Percentiles rank a stretch among this genome's conserved stretches.
Conservation (phyloP, 768 basidiomycete species). For the Candolleomyces eurysporus region DNA sequence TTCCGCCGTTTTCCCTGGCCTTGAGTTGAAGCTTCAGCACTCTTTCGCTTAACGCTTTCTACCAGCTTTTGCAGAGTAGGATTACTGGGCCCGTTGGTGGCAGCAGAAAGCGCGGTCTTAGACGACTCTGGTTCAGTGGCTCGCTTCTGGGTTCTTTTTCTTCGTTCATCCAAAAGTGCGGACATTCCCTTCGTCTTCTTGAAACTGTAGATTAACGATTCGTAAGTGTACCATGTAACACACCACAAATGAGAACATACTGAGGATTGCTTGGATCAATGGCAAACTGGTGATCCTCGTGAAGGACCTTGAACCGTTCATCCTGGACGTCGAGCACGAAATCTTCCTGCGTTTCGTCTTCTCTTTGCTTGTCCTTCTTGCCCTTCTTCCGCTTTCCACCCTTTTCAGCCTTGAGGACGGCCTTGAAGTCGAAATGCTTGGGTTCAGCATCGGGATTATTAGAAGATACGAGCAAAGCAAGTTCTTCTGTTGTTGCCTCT, state of each 20-base stretch:
- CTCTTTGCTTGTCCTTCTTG: constrained; percentile 38
- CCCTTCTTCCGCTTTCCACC: constrained; percentile 46
- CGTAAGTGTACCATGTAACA: not conserved
- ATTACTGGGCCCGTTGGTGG: constrained; percentile 18
- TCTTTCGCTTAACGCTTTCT: constrained; percentile 86
- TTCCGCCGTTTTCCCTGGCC: constrained; percentile 42
- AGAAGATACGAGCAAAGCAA: constrained; percentile 59
- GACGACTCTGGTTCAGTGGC: constrained; percentile 12
- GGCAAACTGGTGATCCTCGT: constrained; percentile 89
- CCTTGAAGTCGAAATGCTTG: constrained; percentile 88
- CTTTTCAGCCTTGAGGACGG: constrained; percentile 87
- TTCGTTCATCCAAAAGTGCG: constrained; percentile 75
- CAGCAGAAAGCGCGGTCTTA: not conserved
- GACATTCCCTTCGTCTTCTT: constrained; percentile 92
- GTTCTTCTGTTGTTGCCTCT: constrained; percentile 59
- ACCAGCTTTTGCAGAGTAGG: constrained; percentile 63
- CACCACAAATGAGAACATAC: constrained; percentile 46
- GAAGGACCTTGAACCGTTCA: constrained; percentile 81
- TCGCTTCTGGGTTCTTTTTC: constrained; percentile 27
- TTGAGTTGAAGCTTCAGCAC: constrained; percentile 25
- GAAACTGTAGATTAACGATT: constrained; percentile 53
- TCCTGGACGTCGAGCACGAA: constrained; percentile 87
- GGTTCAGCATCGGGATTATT: constrained; percentile 54
- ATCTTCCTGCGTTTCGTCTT: constrained; percentile 72
- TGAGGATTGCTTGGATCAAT: constrained; percentile 96